These are phyloP conservation scores for Selaginella tamariscina DNA, from an alignment of 75 land plant genomes.

Conservation along the genomic window DNA sequence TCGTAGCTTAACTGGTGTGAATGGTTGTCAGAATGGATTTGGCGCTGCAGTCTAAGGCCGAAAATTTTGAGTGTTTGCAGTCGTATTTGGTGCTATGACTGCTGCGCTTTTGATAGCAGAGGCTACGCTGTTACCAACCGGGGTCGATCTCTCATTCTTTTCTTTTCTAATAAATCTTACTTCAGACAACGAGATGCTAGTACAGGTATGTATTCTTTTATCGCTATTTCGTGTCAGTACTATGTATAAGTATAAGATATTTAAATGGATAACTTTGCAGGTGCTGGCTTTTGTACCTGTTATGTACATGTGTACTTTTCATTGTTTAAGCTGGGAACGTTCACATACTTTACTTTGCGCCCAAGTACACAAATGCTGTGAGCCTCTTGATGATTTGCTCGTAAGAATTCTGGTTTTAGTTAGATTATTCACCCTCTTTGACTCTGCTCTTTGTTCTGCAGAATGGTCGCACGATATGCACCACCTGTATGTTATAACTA, in stretches of 20 bases:
- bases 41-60: conserved; percentile 71
- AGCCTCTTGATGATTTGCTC: conserved; percentile 97
- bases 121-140: conserved; percentile 67
- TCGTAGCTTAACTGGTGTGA: too few relatives aligned
- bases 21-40: conserved; percentile 64
- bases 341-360: conserved; percentile 85
- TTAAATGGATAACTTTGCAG: too few relatives aligned
- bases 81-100: conserved; percentile 63
- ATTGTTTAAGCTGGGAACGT: conserved; percentile 88
- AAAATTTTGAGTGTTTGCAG: conserved; percentile 58
- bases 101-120: conserved; percentile 87
- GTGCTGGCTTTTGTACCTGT: conserved; percentile 69
- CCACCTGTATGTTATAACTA: conserved; percentile 91
- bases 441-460: conserved; percentile 18
- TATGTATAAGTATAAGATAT: too few relatives aligned
- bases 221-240: background rate
- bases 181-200: conserved; percentile 57
- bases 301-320: conserved; percentile 96
- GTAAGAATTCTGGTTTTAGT: too few relatives aligned
- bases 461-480: conserved; percentile 99
- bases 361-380: conserved; percentile 84
- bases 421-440: too few relatives aligned
- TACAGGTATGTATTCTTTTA: conserved; percentile 94
- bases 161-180: conserved; percentile 68
- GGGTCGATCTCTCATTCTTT: conserved; percentile 78